A percentile compares a stretch with the other conserved stretches of the same genome.
Evolutionary conservation across 768 basidiomycete species (phyloP).

Genomic region (Kwoniella dejecticola): DNA sequence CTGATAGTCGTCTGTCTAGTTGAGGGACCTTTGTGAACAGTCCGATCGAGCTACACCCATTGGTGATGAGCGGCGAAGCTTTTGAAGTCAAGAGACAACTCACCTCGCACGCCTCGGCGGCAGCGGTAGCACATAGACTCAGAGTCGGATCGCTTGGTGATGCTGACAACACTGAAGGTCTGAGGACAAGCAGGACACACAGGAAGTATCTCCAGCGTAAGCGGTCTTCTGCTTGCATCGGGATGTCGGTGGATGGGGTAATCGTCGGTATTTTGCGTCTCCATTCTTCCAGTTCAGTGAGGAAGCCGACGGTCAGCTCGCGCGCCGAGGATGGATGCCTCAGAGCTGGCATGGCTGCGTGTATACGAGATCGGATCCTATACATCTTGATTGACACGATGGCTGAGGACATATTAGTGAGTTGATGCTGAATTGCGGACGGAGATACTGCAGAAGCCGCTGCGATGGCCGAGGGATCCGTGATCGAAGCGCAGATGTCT

Average conservation of each 20-base stretch:
- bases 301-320: conserved; percentile 16
- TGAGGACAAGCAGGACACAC: conserved; percentile 14
- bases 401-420: conserved; percentile 20
- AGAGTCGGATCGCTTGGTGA: conserved; percentile 18
- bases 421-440: not conserved
- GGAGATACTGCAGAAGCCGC: not conserved
- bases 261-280: conserved; percentile 10
- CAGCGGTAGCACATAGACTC: conserved; percentile 22
- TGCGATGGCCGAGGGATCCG: conserved; percentile 3
- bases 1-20: conserved; percentile 13
- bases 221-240: conserved; percentile 14
- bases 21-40: conserved; percentile 16
- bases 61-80: not conserved
- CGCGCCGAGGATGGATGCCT: conserved; percentile 1
- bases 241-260: not conserved
- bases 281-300: conserved; percentile 26
- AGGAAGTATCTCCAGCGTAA: conserved; percentile 21
- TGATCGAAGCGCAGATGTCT: conserved; percentile 14
- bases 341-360: conserved; percentile 18
- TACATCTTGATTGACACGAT: conserved; percentile 20
- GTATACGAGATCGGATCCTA: conserved; percentile 18
- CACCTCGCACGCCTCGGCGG: conserved; percentile 29
- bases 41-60: conserved; percentile 12
- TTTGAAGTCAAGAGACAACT: not conserved
- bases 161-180: conserved; percentile 17